phyloP scores from a whole-genome alignment of 331 rosid species.

The Acacia concinna region DNA sequence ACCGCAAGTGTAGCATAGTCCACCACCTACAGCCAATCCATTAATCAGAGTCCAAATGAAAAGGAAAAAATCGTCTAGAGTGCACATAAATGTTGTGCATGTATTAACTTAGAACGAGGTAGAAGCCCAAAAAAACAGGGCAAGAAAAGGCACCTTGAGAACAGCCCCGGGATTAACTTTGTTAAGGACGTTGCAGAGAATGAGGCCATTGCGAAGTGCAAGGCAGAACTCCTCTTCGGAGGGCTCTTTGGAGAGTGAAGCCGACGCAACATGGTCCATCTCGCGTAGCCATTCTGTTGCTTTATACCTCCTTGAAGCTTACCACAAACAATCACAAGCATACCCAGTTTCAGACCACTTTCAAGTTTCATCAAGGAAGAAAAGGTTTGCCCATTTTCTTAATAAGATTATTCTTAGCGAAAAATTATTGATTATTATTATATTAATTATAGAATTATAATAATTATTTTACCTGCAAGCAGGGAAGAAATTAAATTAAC shows the following conservation, averaged over 20 bases:
- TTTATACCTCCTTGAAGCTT: slow-evolving; percentile 80
- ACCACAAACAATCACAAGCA: slow-evolving; percentile 17
- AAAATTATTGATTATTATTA: not conserved
- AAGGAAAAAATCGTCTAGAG: not conserved
- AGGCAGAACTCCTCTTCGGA: slow-evolving; percentile 82
- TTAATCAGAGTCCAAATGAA: not conserved
- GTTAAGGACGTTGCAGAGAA: slow-evolving; percentile 98
- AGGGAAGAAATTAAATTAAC: not conserved
- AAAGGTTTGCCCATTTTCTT: not conserved
- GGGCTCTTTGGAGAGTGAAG: slow-evolving; percentile 62
- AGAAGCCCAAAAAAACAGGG: not conserved
- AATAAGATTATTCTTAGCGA: not conserved
- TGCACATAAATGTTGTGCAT: not conserved
- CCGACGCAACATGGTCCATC: slow-evolving; percentile 76
- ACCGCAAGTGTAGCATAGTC: slow-evolving; percentile 69
- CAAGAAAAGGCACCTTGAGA: slow-evolving; percentile 29
- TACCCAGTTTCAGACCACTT: not conserved
- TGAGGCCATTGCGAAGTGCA: slow-evolving; percentile 85
- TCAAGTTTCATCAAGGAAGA: no score
- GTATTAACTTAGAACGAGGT: not conserved
- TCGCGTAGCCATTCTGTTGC: slow-evolving; percentile 90
- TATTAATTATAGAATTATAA: not conserved
- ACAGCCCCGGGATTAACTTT: slow-evolving; percentile 94
- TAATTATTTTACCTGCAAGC: no score
- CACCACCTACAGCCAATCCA: slow-evolving; percentile 61